phyloP scores from a whole-genome alignment of 805 yeast genomes.

The Saccharomycopsis sp. region DNA sequence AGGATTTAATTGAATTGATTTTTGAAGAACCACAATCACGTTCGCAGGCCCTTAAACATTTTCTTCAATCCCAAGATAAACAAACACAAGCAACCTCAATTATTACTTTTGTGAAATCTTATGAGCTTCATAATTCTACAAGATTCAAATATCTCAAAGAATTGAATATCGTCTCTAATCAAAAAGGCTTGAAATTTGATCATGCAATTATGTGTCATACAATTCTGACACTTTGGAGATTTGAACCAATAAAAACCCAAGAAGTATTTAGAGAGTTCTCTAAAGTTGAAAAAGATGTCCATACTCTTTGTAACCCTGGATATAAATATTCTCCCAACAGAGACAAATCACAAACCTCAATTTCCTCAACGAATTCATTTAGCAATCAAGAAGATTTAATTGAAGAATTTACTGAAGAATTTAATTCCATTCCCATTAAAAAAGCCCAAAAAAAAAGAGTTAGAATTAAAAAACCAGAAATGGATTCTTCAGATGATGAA shows the following conservation, averaged over 20 bases:
- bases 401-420: too few relatives aligned
- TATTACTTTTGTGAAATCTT: not conserved
- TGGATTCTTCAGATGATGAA: too few relatives aligned
- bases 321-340: conserved; percentile 32
- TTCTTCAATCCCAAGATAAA: not conserved
- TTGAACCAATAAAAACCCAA: conserved; percentile 29
- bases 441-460: too few relatives aligned
- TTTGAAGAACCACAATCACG: too few relatives aligned
- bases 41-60: too few relatives aligned
- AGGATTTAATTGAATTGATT: not conserved
- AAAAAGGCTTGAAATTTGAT: conserved; percentile 25
- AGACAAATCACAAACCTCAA: too few relatives aligned
- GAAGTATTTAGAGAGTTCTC: conserved; percentile 30
- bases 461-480: too few relatives aligned
- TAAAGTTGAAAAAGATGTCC: conserved; percentile 31
- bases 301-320: conserved; percentile 31
- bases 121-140: not conserved
- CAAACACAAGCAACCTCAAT: not conserved
- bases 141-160: not conserved
- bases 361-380: too few relatives aligned
- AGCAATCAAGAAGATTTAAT: too few relatives aligned
- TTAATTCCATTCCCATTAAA: too few relatives aligned
- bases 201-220: conserved; percentile 33
- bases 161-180: not conserved
- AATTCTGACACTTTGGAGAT: conserved; percentile 36